phyloP scores from a whole-genome alignment of 371 early-diverging fungal species.

The Capniomyces stellatus region DNA sequence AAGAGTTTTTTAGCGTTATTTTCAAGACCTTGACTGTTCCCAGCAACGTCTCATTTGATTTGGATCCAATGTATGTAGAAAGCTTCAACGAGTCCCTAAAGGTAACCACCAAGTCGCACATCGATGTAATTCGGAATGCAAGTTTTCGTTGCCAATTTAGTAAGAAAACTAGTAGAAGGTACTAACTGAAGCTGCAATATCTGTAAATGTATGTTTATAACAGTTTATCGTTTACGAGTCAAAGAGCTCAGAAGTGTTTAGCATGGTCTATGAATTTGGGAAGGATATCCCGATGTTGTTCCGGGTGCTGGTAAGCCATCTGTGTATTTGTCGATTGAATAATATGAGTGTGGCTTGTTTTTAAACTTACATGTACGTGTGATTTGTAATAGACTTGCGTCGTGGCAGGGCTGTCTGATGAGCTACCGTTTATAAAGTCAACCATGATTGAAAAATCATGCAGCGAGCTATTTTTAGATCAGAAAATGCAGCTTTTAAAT shows the following conservation, averaged over 20 bases:
- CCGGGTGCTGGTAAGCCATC: conserved; percentile 13
- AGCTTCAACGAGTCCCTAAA: not conserved
- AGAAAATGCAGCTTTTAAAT: conserved; percentile 41
- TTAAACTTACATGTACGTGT: no score
- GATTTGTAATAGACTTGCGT: conserved; percentile 46
- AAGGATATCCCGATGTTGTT: conserved; percentile 17
- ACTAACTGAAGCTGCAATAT: no score
- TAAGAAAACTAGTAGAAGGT: no score
- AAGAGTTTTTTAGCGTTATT: conserved; percentile 36
- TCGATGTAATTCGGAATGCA: no score
- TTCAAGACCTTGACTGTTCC: conserved; percentile 24
- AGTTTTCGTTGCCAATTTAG: no score
- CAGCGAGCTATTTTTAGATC: conserved; percentile 30
- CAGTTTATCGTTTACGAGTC: not conserved
- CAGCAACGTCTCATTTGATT: not conserved
- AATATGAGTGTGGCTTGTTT: no score
- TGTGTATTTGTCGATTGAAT: conserved; percentile 13
- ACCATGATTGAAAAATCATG: conserved; percentile 29
- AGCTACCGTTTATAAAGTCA: conserved; percentile 26
- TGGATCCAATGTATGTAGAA: not conserved
- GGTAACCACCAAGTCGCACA: no score
- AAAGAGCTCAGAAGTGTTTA: conserved; percentile 2
- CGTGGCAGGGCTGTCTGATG: conserved; percentile 24
- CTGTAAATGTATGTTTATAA: not conserved
- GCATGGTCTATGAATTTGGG: conserved; percentile 12